Evolutionary conservation across 768 basidiomycete species (phyloP).

Genomic region (Phanerochaete sordida): DNA sequence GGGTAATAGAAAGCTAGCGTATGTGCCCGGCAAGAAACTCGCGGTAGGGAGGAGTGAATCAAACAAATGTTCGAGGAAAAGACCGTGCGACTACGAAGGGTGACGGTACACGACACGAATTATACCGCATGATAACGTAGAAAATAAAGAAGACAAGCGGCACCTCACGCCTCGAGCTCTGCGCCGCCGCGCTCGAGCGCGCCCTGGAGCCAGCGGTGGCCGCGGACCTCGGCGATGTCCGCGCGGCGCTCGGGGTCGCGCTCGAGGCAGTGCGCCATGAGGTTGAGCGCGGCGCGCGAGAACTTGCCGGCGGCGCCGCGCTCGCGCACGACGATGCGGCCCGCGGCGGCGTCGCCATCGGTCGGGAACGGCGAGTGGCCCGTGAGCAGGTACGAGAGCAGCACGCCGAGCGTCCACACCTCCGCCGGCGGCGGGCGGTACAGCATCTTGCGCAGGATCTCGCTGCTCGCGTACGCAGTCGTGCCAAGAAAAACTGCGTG

Average conservation of each 20-base stretch:
- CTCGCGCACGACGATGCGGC: slow-evolving; percentile 48
- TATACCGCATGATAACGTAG: slow-evolving; percentile 4
- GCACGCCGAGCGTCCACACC: slow-evolving; percentile 93
- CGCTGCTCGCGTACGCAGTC: slow-evolving; percentile 93
- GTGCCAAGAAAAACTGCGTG: slow-evolving; percentile 88
- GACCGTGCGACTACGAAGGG: neutral
- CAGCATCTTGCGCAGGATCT: slow-evolving; percentile 82
- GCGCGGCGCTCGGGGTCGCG: slow-evolving; percentile 79
- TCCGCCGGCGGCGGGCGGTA: slow-evolving; percentile 95
- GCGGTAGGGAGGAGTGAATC: neutral
- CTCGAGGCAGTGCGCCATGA: slow-evolving; percentile 78
- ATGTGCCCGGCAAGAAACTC: neutral
- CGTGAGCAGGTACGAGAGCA: slow-evolving; percentile 91
- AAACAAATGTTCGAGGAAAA: neutral
- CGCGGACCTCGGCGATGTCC: slow-evolving; percentile 75
- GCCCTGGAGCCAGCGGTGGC: slow-evolving; percentile 75
- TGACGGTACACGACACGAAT: neutral
- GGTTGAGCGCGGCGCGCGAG: slow-evolving; percentile 42
- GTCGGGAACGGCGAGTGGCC: slow-evolving; percentile 92
- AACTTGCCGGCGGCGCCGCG: slow-evolving; percentile 1
- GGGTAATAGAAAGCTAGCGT: neutral
- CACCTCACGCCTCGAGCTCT: neutral
- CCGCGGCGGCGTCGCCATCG: slow-evolving; percentile 72
- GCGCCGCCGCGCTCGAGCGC: slow-evolving; percentile 22
- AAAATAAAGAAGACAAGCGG: neutral